Evolutionary conservation across 1,139 yeast genomes (phyloP).

Genomic region (Yamadazyma diospyri): DNA sequence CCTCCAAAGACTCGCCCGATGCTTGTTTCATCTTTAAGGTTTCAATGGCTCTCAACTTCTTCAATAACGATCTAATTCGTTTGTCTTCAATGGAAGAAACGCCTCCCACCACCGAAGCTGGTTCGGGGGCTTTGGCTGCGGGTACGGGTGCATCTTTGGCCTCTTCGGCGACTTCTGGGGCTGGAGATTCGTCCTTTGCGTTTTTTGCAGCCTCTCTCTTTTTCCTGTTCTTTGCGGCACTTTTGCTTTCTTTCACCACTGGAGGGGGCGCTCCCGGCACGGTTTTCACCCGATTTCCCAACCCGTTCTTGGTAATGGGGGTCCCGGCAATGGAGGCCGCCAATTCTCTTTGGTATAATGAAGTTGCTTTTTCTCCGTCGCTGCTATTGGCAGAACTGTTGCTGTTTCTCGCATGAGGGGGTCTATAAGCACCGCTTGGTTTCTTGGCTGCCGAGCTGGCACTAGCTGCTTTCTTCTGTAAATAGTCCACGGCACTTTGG

Average conservation of each 20-base stretch:
- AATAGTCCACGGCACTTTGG: constrained; percentile 56
- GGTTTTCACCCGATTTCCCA: constrained; percentile 26
- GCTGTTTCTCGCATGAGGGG: constrained; percentile 79
- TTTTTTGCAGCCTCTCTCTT: constrained; percentile 51
- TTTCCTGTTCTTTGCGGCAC: constrained; percentile 73
- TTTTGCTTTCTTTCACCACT: constrained; percentile 47
- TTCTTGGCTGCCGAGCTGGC: constrained; percentile 43
- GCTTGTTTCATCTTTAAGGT: constrained; percentile 83
- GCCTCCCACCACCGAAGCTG: constrained; percentile 52
- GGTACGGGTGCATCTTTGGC: neutral
- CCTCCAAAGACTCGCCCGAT: constrained; percentile 81
- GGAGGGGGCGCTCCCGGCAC: constrained; percentile 47
- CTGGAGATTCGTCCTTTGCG: constrained; percentile 20
- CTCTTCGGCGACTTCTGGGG: constrained; percentile 3
- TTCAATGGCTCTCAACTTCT: constrained; percentile 92
- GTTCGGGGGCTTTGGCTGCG: constrained; percentile 9
- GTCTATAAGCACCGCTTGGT: constrained; percentile 87
- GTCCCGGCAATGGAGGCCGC: constrained; percentile 24
- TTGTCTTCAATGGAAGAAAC: constrained; percentile 77
- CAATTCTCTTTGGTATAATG: constrained; percentile 58
- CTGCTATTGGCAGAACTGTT: constrained; percentile 19
- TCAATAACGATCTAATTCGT: constrained; percentile 83
- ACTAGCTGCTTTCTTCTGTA: constrained; percentile 41
- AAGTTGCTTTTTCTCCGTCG: constrained; percentile 30
- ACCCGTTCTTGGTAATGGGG: constrained; percentile 12